Conservation (phyloP, 2,329 filamentous ascomycete species). For the Colletotrichum sp. region DNA sequence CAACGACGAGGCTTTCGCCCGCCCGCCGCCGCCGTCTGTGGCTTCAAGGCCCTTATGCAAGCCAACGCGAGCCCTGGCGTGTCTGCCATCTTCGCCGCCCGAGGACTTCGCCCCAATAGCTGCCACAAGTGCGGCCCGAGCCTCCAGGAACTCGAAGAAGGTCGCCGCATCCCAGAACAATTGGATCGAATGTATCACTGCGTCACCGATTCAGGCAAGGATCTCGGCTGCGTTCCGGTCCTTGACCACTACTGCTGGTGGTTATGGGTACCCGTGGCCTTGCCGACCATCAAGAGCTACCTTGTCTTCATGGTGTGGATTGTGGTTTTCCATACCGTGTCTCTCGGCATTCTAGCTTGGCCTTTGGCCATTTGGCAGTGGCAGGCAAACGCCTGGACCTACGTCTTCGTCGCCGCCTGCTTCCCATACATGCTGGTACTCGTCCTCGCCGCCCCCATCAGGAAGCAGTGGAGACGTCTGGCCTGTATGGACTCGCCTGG, state of each 20-base stretch:
- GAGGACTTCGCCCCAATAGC: too few relatives aligned
- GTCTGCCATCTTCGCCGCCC: neutral
- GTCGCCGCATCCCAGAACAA: too few relatives aligned
- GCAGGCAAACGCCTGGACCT: neutral
- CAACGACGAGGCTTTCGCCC: neutral
- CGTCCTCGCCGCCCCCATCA: neutral
- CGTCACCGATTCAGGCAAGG: neutral
- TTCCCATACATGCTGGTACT: neutral
- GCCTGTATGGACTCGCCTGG: neutral
- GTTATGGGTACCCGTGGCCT: neutral
- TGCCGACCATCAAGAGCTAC: neutral
- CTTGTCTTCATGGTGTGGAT: neutral
- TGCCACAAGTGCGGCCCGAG: too few relatives aligned
- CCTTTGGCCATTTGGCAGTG: neutral
- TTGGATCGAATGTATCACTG: neutral
- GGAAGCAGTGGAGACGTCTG: neutral
- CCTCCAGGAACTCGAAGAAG: too few relatives aligned
- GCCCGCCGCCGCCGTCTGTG: neutral
- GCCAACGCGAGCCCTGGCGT: neutral
- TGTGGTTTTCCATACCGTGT: neutral
- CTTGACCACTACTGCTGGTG: neutral
- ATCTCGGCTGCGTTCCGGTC: neutral
- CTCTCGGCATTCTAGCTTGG: neutral
- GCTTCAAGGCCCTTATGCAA: neutral
- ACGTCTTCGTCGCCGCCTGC: neutral